phyloP scores from a whole-genome alignment of 164 flowering plant species.

The Echeveria elegans region DNA sequence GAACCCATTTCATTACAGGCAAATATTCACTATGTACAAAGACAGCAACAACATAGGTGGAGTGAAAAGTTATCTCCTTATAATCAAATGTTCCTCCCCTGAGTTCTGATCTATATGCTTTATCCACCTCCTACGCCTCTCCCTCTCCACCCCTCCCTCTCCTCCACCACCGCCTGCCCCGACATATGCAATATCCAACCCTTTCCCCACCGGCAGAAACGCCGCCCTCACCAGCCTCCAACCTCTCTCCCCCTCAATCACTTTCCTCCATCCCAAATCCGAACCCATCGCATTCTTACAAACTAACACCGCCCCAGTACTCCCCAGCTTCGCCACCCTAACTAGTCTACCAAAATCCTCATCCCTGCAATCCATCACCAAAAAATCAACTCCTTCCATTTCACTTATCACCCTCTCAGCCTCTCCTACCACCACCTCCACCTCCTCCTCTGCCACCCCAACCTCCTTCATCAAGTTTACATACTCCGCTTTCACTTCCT shows the following conservation, averaged over 20 bases:
- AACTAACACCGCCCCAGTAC: neutral
- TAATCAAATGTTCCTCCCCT: neutral
- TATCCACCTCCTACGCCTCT: neutral
- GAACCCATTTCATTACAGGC: too few species aligned
- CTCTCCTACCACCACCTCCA: neutral
- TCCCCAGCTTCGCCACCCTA: neutral
- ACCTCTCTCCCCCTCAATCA: neutral
- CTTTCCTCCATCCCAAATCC: neutral
- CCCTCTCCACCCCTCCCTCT: neutral
- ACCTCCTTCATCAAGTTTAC: neutral
- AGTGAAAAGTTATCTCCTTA: neutral
- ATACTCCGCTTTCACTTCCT: neutral
- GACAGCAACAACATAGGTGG: too few species aligned
- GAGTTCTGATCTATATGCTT: neutral
- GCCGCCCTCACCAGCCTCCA: neutral
- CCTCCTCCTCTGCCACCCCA: neutral
- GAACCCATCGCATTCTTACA: neutral
- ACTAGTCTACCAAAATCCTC: neutral
- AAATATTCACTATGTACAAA: too few species aligned
- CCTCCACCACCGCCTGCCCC: neutral
- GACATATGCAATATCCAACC: neutral
- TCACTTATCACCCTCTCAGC: neutral
- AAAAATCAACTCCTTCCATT: neutral
- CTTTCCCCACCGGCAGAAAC: neutral
- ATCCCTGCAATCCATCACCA: neutral